Evolutionary conservation across 2,329 filamentous ascomycete genomes (phyloP), one percentile per base, ranked within the genome.

Genomic region (Tolypocladium capitatum): DNA sequence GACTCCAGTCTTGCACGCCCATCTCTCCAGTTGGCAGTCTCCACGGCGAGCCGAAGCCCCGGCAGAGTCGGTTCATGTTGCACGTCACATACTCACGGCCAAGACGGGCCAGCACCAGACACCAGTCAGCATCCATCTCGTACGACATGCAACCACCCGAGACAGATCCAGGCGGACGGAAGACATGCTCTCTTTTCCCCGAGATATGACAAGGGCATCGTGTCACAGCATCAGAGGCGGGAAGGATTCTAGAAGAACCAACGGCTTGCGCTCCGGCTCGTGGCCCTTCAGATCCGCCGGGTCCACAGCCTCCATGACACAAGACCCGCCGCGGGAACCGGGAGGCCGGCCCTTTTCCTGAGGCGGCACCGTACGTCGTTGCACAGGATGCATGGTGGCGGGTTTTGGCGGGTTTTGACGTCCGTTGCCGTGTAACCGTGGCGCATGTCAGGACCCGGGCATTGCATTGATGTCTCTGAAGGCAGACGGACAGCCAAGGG

Each of bases 381-480:
- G 34, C 42, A 45, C 46, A 32, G 34, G 28, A 40, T 45, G 41
- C 11, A 30, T 14, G 16, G 46, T 16, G 31, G 27, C 27, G 40
- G 18, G 35, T 28, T 28, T 9, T 10, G 16, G 27, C 33, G 18
- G 38, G 38, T 13, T 30, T 8, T 30, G 41, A 24, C 21, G 10
- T n/a, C 33, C 16, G n/a, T 33, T 42, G 27, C 16, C 10, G 32
- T 45, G 46, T 33, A 18, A 40, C 24, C 20, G 28, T 38, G 46
- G 46, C 46, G 34, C 28, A 45, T 38, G 46, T 31, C 46, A 48
- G 41, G 41, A 20, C 46, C 46, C 46, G 34, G 34, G 18, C 18
- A 16, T 5, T 7, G 30, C 42, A 21, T 21, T 9, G 30, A 20
- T 21, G 28, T 20, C 11, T 32, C 20, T 33, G 21, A 21, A 33